A percentile compares a stretch with the other conserved stretches of the same genome.
Evolutionary conservation across 768 basidiomycete genomes (phyloP).

Genomic region (Trametes cubensis): DNA sequence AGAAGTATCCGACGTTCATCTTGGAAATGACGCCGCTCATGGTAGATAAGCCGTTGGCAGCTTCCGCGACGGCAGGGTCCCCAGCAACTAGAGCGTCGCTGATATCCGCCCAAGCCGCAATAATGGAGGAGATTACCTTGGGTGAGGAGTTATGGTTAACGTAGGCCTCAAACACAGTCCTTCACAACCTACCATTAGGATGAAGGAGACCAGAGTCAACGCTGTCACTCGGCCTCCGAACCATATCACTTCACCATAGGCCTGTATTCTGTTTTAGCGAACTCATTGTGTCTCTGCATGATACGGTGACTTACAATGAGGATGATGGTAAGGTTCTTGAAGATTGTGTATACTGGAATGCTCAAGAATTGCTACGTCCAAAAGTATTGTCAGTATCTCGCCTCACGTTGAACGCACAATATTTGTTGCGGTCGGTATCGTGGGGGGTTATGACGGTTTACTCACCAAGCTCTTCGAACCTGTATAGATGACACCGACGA

Average conservation of each 20-base stretch:
- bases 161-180: not conserved
- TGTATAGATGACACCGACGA: conserved; percentile 96
- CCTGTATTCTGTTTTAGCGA: conserved; percentile 47
- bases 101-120: conserved; percentile 97
- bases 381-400: not conserved
- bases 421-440: not conserved
- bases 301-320: conserved; percentile 69
- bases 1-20: conserved; percentile 85
- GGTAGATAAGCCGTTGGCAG: conserved; percentile 34
- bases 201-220: conserved; percentile 86
- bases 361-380: conserved; percentile 86
- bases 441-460: conserved; percentile 15
- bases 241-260: conserved; percentile 97
- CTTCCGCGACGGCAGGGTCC: conserved; percentile 32
- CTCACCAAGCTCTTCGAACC: conserved; percentile 95
- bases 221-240: conserved; percentile 89
- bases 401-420: not conserved
- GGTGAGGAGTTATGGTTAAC: not conserved
- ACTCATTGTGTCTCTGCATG: not conserved
- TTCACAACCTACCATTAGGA: conserved; percentile 73
- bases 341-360: conserved; percentile 98
- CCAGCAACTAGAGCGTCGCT: conserved; percentile 43
- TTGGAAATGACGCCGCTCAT: conserved; percentile 51
- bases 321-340: conserved; percentile 99
- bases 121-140: conserved; percentile 87